These are phyloP conservation scores for Colletotrichum filicis DNA, from an alignment of 2,329 filamentous ascomycete species.

Conservation along the genomic window DNA sequence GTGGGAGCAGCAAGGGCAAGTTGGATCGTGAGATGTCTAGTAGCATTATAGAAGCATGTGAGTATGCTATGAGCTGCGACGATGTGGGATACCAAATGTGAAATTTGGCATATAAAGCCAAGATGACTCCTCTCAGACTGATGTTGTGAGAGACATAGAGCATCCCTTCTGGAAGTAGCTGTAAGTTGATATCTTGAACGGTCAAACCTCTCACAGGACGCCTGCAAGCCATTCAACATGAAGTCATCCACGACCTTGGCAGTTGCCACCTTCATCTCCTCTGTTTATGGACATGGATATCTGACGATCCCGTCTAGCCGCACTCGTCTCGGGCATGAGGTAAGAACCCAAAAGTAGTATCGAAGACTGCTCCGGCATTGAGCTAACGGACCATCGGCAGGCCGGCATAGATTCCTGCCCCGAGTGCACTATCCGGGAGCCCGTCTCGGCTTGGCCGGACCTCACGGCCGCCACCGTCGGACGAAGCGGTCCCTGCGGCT, in stretches of 20 bases:
- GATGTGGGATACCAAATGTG: not conserved
- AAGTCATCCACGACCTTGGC: not conserved
- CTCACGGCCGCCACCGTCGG: conserved; percentile 56
- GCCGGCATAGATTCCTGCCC: conserved; percentile 61
- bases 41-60: not conserved
- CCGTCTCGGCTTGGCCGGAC: conserved; percentile 61
- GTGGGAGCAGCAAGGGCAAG: not conserved
- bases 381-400: conserved; percentile 41
- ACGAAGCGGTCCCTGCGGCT: conserved; percentile 62
- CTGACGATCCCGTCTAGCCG: conserved; percentile 55
- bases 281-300: conserved; percentile 55
- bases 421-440: conserved; percentile 65
- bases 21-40: not conserved
- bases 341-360: conserved; percentile 35
- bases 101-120: not conserved
- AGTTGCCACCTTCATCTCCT: not conserved
- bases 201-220: not conserved
- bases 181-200: not conserved
- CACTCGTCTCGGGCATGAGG: conserved; percentile 55
- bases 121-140: not conserved
- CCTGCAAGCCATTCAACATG: not conserved
- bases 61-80: not conserved
- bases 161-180: no score
- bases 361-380: not conserved
- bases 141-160: not conserved